These are phyloP conservation scores for Ophiorrhiza pumila DNA, from an alignment of 257 asterid species.

Conservation along the genomic window DNA sequence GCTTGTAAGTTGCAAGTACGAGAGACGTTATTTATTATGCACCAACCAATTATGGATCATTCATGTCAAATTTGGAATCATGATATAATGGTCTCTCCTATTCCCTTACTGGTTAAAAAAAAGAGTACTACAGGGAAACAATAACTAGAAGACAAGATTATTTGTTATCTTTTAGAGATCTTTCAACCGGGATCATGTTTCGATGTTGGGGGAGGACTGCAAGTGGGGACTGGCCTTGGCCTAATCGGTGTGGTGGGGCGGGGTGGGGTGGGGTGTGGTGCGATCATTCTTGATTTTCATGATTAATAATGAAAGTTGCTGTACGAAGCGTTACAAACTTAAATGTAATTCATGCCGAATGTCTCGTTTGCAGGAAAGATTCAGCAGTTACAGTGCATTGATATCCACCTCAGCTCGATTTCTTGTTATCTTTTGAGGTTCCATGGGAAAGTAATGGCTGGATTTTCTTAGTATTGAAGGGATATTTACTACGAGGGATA, in stretches of 20 bases:
- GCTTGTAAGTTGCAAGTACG: slow-evolving; percentile 7
- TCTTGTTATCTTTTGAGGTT: no score
- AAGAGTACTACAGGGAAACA: slow-evolving; percentile 9
- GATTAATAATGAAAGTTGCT: background rate
- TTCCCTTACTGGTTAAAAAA: slow-evolving; percentile 16
- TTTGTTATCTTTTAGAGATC: slow-evolving; percentile 12
- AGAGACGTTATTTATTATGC: background rate
- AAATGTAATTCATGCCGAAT: background rate
- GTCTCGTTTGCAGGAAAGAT: background rate
- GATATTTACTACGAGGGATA: background rate
- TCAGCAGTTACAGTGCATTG: no score
- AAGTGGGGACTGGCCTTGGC: slow-evolving; percentile 15
- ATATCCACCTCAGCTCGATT: background rate
- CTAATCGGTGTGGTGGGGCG: background rate
- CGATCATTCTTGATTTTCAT: background rate
- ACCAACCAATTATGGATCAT: slow-evolving; percentile 20
- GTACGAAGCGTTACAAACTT: slow-evolving; percentile 3
- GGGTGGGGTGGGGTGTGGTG: no score
- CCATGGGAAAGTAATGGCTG: no score
- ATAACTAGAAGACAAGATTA: slow-evolving; percentile 25
- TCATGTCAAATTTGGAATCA: slow-evolving; percentile 12
- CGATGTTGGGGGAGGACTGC: slow-evolving; percentile 5
- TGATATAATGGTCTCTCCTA: slow-evolving; percentile 5
- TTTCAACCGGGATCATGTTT: slow-evolving; percentile 8
- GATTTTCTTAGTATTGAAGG: background rate